Evolutionary conservation across 345 rosid genomes (phyloP).

Genomic region (Ceriops tagal): DNA sequence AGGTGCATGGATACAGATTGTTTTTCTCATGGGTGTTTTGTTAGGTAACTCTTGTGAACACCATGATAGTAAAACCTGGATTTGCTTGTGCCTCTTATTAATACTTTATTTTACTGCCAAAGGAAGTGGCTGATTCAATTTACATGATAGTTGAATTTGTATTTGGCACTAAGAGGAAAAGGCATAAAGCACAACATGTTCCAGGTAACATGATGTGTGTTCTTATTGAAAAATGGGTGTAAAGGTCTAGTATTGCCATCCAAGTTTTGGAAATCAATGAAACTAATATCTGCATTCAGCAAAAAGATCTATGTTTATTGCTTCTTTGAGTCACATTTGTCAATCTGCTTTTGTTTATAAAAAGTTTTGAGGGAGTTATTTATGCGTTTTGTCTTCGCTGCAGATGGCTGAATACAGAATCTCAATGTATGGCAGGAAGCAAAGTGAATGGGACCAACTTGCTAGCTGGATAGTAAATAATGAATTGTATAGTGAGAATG

Average conservation of each 20-base stretch:
- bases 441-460: slow-evolving; percentile 98
- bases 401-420: slow-evolving; percentile 99
- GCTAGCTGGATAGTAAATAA: slow-evolving; percentile 99
- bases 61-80: neutral
- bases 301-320: too few relatives aligned
- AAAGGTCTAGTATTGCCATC: too few relatives aligned
- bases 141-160: neutral
- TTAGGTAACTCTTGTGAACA: neutral
- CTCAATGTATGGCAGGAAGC: slow-evolving; percentile 97
- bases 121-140: too few relatives aligned
- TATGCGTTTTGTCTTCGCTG: slow-evolving; percentile 5
- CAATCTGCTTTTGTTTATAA: neutral
- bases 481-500: slow-evolving; percentile 91
- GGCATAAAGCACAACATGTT: too few relatives aligned
- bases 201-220: too few relatives aligned
- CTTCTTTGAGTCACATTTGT: too few relatives aligned
- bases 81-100: neutral
- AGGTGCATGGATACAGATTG: neutral
- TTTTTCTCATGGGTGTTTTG: neutral
- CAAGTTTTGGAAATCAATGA: too few relatives aligned
- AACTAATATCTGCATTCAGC: too few relatives aligned
- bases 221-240: too few relatives aligned
- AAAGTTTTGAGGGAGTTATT: neutral
- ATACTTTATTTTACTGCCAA: neutral
- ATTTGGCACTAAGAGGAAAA: too few relatives aligned